Evolutionary conservation across 2,329 filamentous ascomycete genomes (phyloP).

Genomic region (Coniochaeta ligniaria): DNA sequence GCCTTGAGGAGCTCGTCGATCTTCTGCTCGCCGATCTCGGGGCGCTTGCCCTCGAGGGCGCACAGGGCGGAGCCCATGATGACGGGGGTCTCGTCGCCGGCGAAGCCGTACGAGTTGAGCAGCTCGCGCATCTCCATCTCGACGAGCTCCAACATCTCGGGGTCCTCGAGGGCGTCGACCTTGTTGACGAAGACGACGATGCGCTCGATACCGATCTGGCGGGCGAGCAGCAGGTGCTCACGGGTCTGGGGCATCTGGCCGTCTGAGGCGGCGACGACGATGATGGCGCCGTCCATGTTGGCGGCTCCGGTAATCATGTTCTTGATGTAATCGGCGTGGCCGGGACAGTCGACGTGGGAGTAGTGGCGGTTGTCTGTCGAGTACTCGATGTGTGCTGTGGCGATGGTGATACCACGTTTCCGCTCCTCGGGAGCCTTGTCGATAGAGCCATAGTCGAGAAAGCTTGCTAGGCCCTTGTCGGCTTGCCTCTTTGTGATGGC

Average conservation of each 20-base stretch:
- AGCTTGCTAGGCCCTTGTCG: conserved; percentile 87
- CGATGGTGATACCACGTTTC: conserved; percentile 99
- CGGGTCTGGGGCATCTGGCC: conserved; percentile 99
- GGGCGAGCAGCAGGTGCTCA: conserved; percentile 94
- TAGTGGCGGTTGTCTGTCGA: conserved; percentile 91
- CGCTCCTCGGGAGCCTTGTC: conserved; percentile 99
- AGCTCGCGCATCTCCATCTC: conserved; percentile 99
- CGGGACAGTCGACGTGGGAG: conserved; percentile 98
- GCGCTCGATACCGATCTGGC: conserved; percentile 95
- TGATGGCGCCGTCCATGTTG: conserved; percentile 98
- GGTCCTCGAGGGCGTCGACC: conserved; percentile 93
- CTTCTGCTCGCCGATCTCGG: conserved; percentile 79
- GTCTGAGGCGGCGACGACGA: conserved; percentile 96
- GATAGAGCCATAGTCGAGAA: conserved; percentile 95
- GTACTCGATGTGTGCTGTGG: conserved; percentile 98
- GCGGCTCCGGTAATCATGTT: conserved; percentile 99
- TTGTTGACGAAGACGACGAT: conserved; percentile 99
- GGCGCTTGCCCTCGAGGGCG: conserved; percentile 78
- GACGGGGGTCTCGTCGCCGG: conserved; percentile 96
- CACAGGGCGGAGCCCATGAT: conserved; percentile 95
- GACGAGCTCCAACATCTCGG: conserved; percentile 99
- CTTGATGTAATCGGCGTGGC: conserved; percentile 99
- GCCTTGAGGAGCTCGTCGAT: conserved; percentile 87
- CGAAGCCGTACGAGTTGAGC: conserved; percentile 85
- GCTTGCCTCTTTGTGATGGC: conserved; percentile 98